Conservation (phyloP, 257 asterid genomes). For the Coffea canephora region DNA sequence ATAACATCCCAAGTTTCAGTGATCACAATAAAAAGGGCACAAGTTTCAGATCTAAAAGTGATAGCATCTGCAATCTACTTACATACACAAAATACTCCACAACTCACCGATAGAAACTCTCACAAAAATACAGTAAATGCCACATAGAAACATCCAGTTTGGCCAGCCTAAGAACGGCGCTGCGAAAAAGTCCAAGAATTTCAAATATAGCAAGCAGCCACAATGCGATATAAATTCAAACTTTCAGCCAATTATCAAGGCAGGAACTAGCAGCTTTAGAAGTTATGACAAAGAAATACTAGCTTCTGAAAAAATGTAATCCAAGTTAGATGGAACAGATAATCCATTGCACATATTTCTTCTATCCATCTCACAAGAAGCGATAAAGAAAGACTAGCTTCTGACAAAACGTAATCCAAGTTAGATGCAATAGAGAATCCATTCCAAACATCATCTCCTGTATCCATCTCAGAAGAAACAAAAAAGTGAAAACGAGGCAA, state of each 20-base stretch:
- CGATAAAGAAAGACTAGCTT: no score
- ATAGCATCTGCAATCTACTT: not conserved
- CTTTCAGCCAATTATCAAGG: not conserved
- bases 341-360: not conserved
- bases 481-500: not conserved
- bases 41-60: not conserved
- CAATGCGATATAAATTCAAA: no score
- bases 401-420: not conserved
- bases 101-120: not conserved
- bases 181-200: no score
- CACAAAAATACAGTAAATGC: not conserved
- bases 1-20: not conserved
- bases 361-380: not conserved
- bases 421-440: not conserved
- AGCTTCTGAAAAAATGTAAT: not conserved
- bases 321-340: not conserved
- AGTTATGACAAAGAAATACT: not conserved
- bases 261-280: not conserved
- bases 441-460: not conserved
- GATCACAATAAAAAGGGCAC: no score
- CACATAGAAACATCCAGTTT: no score
- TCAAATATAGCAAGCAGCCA: not conserved
- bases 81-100: not conserved
- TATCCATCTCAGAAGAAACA: not conserved
- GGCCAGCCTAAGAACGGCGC: not conserved